phyloP scores from a whole-genome alignment of 352 stramenopile species.

The Halophytophthora polymorphica region DNA sequence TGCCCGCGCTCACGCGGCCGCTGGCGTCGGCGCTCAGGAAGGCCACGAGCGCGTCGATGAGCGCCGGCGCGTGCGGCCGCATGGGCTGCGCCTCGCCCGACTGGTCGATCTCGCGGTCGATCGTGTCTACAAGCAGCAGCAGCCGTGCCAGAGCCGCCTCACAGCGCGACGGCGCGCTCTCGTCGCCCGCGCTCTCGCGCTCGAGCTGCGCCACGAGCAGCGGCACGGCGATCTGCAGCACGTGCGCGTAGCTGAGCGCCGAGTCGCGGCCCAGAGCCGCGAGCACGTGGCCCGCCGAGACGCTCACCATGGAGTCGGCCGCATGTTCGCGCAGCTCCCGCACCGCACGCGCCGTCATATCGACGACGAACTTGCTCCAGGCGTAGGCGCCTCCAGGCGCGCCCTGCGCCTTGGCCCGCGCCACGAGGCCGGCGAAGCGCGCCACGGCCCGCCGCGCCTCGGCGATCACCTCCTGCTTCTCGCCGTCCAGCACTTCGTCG shows the following conservation, averaged over 20 bases:
- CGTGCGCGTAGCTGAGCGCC: constrained; percentile 59
- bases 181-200: constrained; percentile 23
- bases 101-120: constrained; percentile 82
- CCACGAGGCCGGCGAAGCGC: constrained; percentile 59
- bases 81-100: constrained; percentile 67
- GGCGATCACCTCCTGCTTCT: constrained; percentile 79
- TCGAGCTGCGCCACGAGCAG: constrained; percentile 65
- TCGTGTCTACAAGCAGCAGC: constrained; percentile 74
- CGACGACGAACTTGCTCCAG: constrained; percentile 85
- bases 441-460: constrained; percentile 61
- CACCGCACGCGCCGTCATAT: constrained; percentile 61
- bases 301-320: constrained; percentile 77
- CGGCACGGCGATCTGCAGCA: constrained; percentile 60
- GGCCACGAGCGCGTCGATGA: constrained; percentile 58
- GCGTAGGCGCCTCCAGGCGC: constrained; percentile 60
- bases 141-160: constrained; percentile 67
- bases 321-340: constrained; percentile 67
- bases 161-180: constrained; percentile 47
- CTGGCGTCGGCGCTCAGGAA: constrained; percentile 47
- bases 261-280: constrained; percentile 67
- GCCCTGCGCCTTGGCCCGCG: constrained; percentile 52
- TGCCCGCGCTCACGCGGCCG: constrained; percentile 14
- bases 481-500: constrained; percentile 80
- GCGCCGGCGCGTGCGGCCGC: constrained; percentile 50
- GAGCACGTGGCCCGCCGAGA: constrained; percentile 69